Base-by-base conservation (phyloP, 139 green algal genomes). In the Tetradesmus obliquus region DNA sequence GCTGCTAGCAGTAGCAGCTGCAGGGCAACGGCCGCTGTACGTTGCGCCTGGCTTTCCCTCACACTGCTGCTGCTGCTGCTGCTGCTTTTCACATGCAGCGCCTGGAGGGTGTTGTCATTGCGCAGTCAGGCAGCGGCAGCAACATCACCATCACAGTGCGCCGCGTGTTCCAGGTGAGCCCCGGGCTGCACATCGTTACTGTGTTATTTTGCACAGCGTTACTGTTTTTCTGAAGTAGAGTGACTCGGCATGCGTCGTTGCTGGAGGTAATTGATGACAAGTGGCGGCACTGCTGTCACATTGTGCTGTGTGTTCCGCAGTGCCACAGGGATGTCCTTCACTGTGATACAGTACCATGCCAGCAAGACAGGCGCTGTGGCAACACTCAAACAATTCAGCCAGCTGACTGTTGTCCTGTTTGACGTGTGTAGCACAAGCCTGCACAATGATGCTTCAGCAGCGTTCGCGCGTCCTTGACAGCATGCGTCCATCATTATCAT, bases 41-140 rank as follows among this genome's bases (percentile, higher is more conserved):
- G 6, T 3, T 85, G 32, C 24, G 13, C 9, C 79, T 12, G 32
- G 79, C 32, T 22, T 10, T 17, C 1, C 20, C 79, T 60, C 20
- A 45, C n/a, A 6, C 79, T 71, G 22, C 57, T 90, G 53, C 53
- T 88, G n/a, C 32, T 91, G 87, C 72, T 91, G 87, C 82, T 79
- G 15, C 62, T 62, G 20, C 84, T 82, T 9, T 3, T 66, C 2
- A 8, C 13, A 13, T 66, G 24, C 94, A 96, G 90, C 93, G 86
- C 17, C 84, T 95, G 22, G 95, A 96, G 66, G 95, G 95, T 80
- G 84, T 93, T 15, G 92, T 96, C 58, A 96, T 96, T 71, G 95
- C 93, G 2, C 82, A 85, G n/a, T 76, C 92, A 15, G 92, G 93
- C 32, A 79, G 57, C 55, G 95, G 92, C 82, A 92, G 86, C 89